Evolutionary conservation across 768 basidiomycete genomes (phyloP).

Genomic region (Dentipellis fragilis): DNA sequence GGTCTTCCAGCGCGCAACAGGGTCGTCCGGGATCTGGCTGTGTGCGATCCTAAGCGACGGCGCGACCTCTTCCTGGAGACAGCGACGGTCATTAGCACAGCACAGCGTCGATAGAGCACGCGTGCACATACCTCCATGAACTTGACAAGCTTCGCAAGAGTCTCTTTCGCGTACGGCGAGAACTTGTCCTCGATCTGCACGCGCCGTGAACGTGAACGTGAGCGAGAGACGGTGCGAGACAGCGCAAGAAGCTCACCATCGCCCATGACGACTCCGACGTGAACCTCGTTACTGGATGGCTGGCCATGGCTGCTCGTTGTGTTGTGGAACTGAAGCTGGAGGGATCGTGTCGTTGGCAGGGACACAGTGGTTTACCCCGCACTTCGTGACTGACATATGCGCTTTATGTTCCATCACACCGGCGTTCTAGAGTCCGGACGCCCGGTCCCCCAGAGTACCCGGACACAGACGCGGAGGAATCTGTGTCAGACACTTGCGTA

Average conservation of each 20-base stretch:
- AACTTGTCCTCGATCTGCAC: conserved; percentile 83
- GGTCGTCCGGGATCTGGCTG: conserved; percentile 72
- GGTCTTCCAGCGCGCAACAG: conserved; percentile 71
- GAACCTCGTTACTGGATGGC: conserved; percentile 66
- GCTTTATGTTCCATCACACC: neutral
- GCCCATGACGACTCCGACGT: conserved; percentile 85
- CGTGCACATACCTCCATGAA: conserved; percentile 64
- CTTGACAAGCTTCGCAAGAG: conserved; percentile 67
- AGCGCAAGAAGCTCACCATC: conserved; percentile 39
- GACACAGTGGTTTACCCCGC: neutral
- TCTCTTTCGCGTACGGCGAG: conserved; percentile 82
- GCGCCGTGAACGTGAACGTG: conserved; percentile 10
- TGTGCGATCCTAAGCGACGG: conserved; percentile 73
- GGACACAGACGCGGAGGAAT: too few relatives aligned
- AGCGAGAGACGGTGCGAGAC: too few relatives aligned
- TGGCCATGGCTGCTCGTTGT: conserved; percentile 29
- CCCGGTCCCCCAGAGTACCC: too few relatives aligned
- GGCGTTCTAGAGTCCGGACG: too few relatives aligned
- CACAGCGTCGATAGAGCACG: neutral
- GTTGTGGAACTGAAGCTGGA: neutral
- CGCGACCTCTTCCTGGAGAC: conserved; percentile 69
- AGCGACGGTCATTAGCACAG: neutral
- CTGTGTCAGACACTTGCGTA: too few relatives aligned
- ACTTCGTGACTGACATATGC: neutral
- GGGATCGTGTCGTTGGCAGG: neutral